Evolutionary conservation across 2,329 filamentous ascomycete genomes (phyloP), one percentile per base, ranked within the genome.

Genomic region (Dothistroma pini): DNA sequence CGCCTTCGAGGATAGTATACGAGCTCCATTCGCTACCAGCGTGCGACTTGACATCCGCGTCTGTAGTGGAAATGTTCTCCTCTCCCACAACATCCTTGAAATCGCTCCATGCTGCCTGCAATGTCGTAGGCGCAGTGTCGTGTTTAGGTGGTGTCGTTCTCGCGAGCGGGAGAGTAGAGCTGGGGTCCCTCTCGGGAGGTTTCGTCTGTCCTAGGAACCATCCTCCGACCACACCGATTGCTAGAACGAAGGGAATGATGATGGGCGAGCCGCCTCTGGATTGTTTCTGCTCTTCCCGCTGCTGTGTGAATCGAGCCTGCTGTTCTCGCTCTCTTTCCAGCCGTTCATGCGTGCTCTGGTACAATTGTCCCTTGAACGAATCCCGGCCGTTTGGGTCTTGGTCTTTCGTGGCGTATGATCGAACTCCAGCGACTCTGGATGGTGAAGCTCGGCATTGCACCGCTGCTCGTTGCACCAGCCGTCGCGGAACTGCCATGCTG

Each of bases 71-170:
- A n/a, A 88, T 80, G 72, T 88, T 84, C 53, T 86, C 84, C 69
- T 82, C 81, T 49, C 86, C 86, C 10, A 88, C 77, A 34, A 88
- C 84, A 49, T 80, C 78, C 59, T 83, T 80, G 71, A 88, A 84
- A 66, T 88, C 85, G 2, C 80, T 76, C 85, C 85, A 88, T 29
- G 85, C 86, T 10, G 86, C 85, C 71, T 88, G 83, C 59, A 88
- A 77, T 59, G 83, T 87, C 19, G 81, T 78, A 19, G 77, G 76
- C 11, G 83, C 80, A 41, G 81, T 79, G 68, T 88, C 81, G 67
- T 86, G 84, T 64, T 80, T 72, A 7, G 82, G 82, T 11, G 79
- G 73, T 11, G 75, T 74, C 53, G 80, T 72, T 52, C 77, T 75
- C 11, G 75, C 70, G 34, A 88, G 78, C n/a, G 83, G 76, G 0